Percentiles rank a stretch among this genome's conserved stretches.
phyloP scores from a whole-genome alignment of 345 rosid genomes.

The Nephelium lappaceum region DNA sequence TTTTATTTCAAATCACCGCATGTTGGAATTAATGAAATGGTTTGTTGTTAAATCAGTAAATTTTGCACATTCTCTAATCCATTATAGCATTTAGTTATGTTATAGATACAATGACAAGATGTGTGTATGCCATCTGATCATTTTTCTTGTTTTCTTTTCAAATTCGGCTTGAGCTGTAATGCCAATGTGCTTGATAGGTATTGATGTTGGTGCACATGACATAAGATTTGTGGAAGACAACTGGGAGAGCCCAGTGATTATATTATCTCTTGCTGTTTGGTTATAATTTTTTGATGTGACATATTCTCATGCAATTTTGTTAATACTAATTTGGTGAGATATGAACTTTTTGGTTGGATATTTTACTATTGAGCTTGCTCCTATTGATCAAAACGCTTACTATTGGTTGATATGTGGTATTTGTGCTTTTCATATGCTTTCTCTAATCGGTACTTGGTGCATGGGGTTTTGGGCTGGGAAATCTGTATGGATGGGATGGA shows the following conservation, averaged over 20 bases:
- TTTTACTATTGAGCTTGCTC: conserved; percentile 2
- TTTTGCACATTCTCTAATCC: background rate
- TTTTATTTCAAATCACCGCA: conserved; percentile 3
- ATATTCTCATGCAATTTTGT: conserved; percentile 9
- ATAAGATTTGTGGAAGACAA: conserved; percentile 98
- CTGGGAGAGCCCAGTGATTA: conserved; percentile 98
- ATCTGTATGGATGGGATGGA: conserved; percentile 99
- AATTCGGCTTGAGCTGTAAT: background rate
- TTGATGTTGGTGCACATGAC: conserved; percentile 82
- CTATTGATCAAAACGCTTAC: background rate
- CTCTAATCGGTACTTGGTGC: conserved; percentile 90
- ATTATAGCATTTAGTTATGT: background rate
- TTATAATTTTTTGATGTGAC: background rate
- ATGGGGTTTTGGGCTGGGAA: conserved; percentile 99
- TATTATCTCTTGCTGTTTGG: conserved; percentile 22
- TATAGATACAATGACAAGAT: background rate
- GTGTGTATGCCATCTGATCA: background rate
- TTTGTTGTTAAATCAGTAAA: conserved; percentile 1
- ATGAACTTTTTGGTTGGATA: background rate
- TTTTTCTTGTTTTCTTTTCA: conserved; percentile 2
- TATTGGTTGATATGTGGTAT: background rate
- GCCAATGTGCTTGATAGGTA: conserved; percentile 55
- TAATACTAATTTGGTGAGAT: background rate
- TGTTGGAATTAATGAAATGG: background rate
- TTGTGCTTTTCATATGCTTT: background rate